These are phyloP conservation scores for Scutellaria baicalensis DNA, from an alignment of 257 asterid species.

Conservation along the genomic window DNA sequence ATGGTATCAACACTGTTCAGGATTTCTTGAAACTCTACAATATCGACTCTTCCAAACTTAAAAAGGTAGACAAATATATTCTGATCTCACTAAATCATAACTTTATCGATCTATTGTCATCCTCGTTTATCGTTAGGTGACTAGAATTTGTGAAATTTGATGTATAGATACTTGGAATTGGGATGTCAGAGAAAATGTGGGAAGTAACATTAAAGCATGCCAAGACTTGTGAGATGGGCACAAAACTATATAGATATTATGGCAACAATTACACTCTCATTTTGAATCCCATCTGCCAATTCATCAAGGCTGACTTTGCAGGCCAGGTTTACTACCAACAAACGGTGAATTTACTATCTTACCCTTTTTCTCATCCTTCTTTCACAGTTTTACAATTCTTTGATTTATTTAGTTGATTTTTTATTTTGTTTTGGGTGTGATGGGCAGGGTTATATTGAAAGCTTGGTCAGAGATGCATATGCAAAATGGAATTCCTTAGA, in stretches of 20 bases:
- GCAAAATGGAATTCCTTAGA: slow-evolving; percentile 46
- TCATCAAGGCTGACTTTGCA: slow-evolving; percentile 29
- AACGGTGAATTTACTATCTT: not conserved
- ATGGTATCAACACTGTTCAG: slow-evolving; percentile 51
- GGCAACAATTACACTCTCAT: slow-evolving; percentile 26
- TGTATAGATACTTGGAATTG: slow-evolving; percentile 48
- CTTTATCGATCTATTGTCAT: too few species aligned
- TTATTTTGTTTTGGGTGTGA: not conserved
- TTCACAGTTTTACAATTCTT: not conserved
- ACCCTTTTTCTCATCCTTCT: not conserved
- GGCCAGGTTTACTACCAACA: slow-evolving; percentile 22
- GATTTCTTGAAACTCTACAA: slow-evolving; percentile 49
- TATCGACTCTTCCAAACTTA: slow-evolving; percentile 35
- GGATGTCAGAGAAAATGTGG: slow-evolving; percentile 79
- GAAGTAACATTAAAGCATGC: slow-evolving; percentile 52
- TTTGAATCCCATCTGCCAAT: slow-evolving; percentile 49
- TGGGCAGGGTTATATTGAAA: slow-evolving; percentile 31
- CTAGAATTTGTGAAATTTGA: too few species aligned
- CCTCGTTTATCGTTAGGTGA: not conserved
- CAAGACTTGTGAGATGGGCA: slow-evolving; percentile 52
- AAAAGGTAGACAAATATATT: slow-evolving; percentile 25
- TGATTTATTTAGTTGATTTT: not conserved
- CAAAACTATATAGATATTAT: slow-evolving; percentile 27
- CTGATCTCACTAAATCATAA: not conserved
- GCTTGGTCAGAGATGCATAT: slow-evolving; percentile 48